A percentile compares a stretch with the other conserved stretches of the same genome.
These are phyloP conservation scores for Bauhinia variegata DNA, from an alignment of 306 rosid species.

Conservation along the genomic window DNA sequence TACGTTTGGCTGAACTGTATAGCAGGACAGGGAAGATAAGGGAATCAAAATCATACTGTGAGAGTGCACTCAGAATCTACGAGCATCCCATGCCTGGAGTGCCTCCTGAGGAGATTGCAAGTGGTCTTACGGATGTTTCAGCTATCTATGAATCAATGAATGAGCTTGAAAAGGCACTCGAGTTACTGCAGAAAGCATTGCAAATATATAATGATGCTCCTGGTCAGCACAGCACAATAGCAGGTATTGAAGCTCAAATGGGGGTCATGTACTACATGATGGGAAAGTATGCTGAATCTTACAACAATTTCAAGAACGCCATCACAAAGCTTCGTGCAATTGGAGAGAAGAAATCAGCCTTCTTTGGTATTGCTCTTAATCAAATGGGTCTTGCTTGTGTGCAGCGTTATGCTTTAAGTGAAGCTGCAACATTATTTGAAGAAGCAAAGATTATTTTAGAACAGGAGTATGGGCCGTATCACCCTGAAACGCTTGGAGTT, in stretches of 20 bases:
- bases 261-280: conserved; percentile 82
- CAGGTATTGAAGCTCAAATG: conserved; percentile 96
- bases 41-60: conserved; percentile 83
- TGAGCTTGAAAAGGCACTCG: conserved; percentile 76
- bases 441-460: conserved; percentile 74
- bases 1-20: conserved; percentile 86
- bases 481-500: conserved; percentile 89
- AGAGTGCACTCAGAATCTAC: conserved; percentile 80
- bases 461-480: conserved; percentile 77
- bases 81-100: conserved; percentile 76
- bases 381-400: conserved; percentile 96
- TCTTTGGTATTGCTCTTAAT: conserved; percentile 85
- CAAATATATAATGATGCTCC: conserved; percentile 68
- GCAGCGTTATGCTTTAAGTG: conserved; percentile 57
- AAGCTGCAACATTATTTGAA: conserved; percentile 80
- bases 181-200: conserved; percentile 69
- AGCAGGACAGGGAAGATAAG: conserved; percentile 70
- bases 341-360: conserved; percentile 86
- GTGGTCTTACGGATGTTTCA: conserved; percentile 79
- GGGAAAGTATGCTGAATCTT: conserved; percentile 72
- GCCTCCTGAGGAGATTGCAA: conserved; percentile 79
- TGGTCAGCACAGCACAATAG: conserved; percentile 79
- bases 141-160: conserved; percentile 89
- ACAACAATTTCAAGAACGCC: conserved; percentile 67
- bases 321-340: conserved; percentile 73